Evolutionary conservation across 2,329 filamentous ascomycete genomes (phyloP).

Genomic region (Aspergillus ustus): DNA sequence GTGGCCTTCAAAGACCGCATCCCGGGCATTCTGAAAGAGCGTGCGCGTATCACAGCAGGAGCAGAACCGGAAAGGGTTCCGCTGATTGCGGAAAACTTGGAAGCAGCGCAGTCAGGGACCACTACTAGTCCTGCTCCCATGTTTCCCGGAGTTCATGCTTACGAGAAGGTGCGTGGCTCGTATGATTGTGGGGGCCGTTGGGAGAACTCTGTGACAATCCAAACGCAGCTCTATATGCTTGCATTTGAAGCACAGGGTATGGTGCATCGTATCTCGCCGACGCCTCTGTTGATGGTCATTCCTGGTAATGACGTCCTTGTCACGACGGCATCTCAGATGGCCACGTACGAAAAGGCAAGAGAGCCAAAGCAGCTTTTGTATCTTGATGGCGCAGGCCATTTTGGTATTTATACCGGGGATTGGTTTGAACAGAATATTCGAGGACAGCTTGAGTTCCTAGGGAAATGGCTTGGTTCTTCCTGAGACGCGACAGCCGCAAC

Average conservation of each 20-base stretch:
- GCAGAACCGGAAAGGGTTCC: no score
- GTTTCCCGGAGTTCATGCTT: neutral
- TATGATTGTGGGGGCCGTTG: constrained; percentile 25
- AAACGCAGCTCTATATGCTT: constrained; percentile 38
- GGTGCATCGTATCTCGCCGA: neutral
- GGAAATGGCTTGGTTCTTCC: neutral
- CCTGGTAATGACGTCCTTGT: constrained; percentile 9
- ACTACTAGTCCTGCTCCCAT: neutral
- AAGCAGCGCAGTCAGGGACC: neutral
- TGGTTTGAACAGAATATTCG: constrained; percentile 31
- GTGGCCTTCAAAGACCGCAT: neutral
- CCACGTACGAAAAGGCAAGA: constrained; percentile 40
- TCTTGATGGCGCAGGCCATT: constrained; percentile 44
- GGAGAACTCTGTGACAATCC: constrained; percentile 47
- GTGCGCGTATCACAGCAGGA: no score
- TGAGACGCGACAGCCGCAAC: no score
- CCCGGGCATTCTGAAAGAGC: neutral
- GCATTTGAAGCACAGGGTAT: constrained; percentile 19
- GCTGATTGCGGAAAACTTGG: no score
- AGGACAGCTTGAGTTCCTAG: constrained; percentile 39
- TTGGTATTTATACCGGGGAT: constrained; percentile 44
- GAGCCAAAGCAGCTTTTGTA: constrained; percentile 48
- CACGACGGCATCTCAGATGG: constrained; percentile 26
- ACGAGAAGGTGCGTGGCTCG: neutral
- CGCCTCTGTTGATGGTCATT: neutral